Base-by-base conservation (phyloP, 1,284 basidiomycete species). In the Irpex sp. region DNA sequence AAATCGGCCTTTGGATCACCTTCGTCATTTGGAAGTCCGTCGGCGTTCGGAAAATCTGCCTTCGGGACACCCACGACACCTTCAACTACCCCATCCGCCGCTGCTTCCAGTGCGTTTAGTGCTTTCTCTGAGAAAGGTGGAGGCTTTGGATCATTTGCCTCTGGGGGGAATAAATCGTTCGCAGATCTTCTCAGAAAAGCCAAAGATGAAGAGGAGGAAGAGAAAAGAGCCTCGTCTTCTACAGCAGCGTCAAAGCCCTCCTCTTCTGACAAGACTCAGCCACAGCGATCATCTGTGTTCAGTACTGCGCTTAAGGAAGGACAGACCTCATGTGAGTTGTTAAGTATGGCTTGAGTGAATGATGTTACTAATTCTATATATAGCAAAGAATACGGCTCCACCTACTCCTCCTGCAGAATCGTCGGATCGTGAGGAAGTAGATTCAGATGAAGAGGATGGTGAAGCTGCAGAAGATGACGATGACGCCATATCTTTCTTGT, bases 31-130 rank as follows among this genome's bases (percentile, higher is more conserved):
- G 80, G 81, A 7, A 70, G 70, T 6, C 51, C 65, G 3, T 70
- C 72, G 31, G 66, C 74, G 13, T 77, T 77, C 56, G 73, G 71
- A 13, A 66, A 67, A 62, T 66, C 69, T 3, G 58, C 58, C 11
- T 65, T 65, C 47, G n/a, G 60, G 37, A 31, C 34, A 17, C 37
- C 51, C 19, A 61, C 21, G 48, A 58, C 65, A 47, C 58, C 66
- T 37, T 31, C 66, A 48, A 61, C 65, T 48, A 31, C 26, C 71
- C 72, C 54, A 17, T 26, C 54, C 4, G 69, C 75, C n/a, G 65
- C 75, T 6, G 70, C 77, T 13, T 75, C 78, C 68, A 73, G 77
- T 59, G 80, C 81, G 0, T 86, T 85, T 67, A 81, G 79, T 57
- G 77, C 58, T 17, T 65, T 63, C 36, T 36, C 62, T 8, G 61